These are phyloP conservation scores for Trypanosoma cruzi DNA, from an alignment of 208 protist genomes.

Conservation along the genomic window DNA sequence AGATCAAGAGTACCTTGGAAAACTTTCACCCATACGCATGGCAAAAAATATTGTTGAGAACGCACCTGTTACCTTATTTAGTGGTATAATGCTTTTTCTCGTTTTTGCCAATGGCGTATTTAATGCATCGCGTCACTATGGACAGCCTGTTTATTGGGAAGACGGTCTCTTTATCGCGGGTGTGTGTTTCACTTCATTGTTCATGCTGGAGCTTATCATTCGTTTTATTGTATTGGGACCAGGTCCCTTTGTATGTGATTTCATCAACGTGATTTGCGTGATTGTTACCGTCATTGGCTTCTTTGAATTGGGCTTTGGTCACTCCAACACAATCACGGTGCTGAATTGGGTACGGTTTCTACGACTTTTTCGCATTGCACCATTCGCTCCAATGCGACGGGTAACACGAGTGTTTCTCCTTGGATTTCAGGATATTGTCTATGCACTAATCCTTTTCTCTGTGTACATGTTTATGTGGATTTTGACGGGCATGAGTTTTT, in stretches of 20 bases:
- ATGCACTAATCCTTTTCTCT: constrained; percentile 85
- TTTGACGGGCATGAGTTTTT: constrained; percentile 92
- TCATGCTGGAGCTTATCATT: constrained; percentile 86
- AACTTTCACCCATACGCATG: constrained; percentile 82
- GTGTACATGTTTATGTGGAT: constrained; percentile 94
- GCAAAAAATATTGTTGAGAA: constrained; percentile 85
- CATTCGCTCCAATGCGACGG: constrained; percentile 60
- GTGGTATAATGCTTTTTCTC: constrained; percentile 71
- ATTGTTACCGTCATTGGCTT: constrained; percentile 80
- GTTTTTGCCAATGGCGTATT: constrained; percentile 89
- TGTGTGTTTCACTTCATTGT: constrained; percentile 81
- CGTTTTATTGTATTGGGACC: constrained; percentile 80
- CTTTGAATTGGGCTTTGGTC: constrained; percentile 90
- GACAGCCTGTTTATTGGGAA: constrained; percentile 81
- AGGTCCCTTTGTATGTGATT: constrained; percentile 72
- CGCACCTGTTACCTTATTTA: constrained; percentile 78
- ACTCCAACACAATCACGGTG: constrained; percentile 76
- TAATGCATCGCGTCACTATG: constrained; percentile 85
- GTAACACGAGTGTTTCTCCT: constrained; percentile 82
- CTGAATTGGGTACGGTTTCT: constrained; percentile 92
- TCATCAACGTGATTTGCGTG: constrained; percentile 78
- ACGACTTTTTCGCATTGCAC: constrained; percentile 63
- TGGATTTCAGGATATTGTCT: constrained; percentile 79
- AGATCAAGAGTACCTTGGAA: constrained; percentile 56
- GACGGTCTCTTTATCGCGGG: constrained; percentile 65